Evolutionary conservation across 2,329 filamentous ascomycete species (phyloP), one percentile per base, ranked within the genome.

Genomic region (Aspergillus puulaauensis): DNA sequence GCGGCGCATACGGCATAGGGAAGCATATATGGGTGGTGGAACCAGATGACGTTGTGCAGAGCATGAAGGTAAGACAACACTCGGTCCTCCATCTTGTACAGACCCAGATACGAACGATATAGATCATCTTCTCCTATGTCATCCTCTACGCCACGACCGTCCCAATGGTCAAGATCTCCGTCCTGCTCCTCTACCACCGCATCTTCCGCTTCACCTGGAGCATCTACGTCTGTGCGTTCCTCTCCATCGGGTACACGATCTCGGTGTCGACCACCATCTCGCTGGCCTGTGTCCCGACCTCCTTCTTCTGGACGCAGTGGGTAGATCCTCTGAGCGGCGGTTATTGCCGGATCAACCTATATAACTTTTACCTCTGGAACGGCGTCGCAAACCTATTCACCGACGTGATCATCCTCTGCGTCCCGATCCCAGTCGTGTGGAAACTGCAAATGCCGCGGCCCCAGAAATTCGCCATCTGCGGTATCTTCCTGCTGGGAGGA

Each of bases 391-490:
- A 64, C 52, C 17, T 65, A 6, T 47, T 57, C 23, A 61, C 60
- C 19, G 63, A 65, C 19, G 52, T 62, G 6, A 49, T 65, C 17
- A 64, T 65, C n/a, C 50, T 65, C 3, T 46, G 52, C 14, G 41
- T 65, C 4, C 63, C 63, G 2, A 59, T 64, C 8, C 63, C 63
- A 8, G 52, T 65, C 8, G 54, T 65, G 31, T 65, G 63, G 61
- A 48, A 49, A 3, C 23, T 65, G n/a, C 56, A 65, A 37, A 61
- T 65, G 56, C 56, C 50, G 3, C 41, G 9, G 11, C 23, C 44
- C 3, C 49, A 64, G 40, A 64, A 64, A 47, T 46, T 46, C 37
- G 51, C 52, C 2, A 57, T 65, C 11, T 46, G 52, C n/a, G 57
- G 59, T 6, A 63, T 65, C 19, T 65, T 64, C 43, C 27, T 65